Percentiles rank a stretch among this genome's conserved stretches.
Evolutionary conservation across 2,329 filamentous ascomycete genomes (phyloP).

Genomic region (Monilinia aucupariae): DNA sequence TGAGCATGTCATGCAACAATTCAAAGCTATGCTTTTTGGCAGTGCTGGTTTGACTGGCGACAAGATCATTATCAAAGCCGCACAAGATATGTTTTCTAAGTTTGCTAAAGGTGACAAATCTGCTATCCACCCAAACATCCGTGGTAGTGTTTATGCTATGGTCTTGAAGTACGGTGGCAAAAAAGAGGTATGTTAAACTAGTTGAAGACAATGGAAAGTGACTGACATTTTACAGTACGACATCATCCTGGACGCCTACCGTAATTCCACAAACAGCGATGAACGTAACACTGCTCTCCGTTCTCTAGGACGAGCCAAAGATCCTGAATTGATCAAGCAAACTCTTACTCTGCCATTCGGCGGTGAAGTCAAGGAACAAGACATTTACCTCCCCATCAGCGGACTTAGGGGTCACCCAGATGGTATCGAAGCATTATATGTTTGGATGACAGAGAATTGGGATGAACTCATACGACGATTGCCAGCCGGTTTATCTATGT

Average conservation of each 20-base stretch:
- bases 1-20: conserved; percentile 86
- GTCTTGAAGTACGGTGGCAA: conserved; percentile 77
- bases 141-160: conserved; percentile 80
- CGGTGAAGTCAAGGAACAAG: conserved; percentile 85
- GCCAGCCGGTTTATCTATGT: conserved; percentile 79
- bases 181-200: conserved; percentile 56
- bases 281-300: conserved; percentile 90
- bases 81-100: conserved; percentile 85
- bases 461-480: conserved; percentile 74
- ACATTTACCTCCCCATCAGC: conserved; percentile 82
- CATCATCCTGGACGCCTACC: conserved; percentile 68
- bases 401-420: conserved; percentile 71
- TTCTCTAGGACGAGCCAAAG: conserved; percentile 70
- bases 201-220: not conserved
- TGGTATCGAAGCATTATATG: conserved; percentile 75
- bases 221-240: conserved; percentile 55
- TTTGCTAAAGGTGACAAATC: conserved; percentile 72
- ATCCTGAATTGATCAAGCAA: conserved; percentile 73
- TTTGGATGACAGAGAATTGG: conserved; percentile 85
- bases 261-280: conserved; percentile 68
- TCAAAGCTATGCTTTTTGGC: conserved; percentile 88
- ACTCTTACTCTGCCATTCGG: conserved; percentile 71
- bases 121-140: conserved; percentile 88
- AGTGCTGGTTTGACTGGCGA: conserved; percentile 77
- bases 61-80: conserved; percentile 67